These are phyloP conservation scores for Amphicarpaea edgeworthii DNA, from an alignment of 306 rosid genomes.

Conservation along the genomic window DNA sequence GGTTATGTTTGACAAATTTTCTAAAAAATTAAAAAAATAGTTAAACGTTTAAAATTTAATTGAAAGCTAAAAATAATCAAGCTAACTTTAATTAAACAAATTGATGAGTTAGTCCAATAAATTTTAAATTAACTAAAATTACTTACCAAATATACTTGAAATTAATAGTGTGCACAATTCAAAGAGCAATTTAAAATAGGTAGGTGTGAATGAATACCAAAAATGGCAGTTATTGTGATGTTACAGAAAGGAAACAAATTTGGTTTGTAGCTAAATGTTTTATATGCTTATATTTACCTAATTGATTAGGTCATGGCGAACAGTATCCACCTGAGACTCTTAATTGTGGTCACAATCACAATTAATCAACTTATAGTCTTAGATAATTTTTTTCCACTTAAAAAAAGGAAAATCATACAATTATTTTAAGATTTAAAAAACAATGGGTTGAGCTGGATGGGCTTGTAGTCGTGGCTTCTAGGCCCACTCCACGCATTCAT, in stretches of 20 bases:
- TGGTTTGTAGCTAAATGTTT: background rate
- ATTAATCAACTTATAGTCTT: background rate
- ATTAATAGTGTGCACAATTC: background rate
- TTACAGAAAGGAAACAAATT: background rate
- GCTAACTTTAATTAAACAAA: too few species aligned
- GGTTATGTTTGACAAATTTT: too few species aligned
- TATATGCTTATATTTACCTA: slow-evolving; percentile 22
- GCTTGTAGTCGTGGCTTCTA: background rate
- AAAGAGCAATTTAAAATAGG: background rate
- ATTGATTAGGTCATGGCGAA: slow-evolving; percentile 13
- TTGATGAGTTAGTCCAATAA: too few species aligned
- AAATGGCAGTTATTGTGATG: slow-evolving; percentile 22
- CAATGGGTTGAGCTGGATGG: slow-evolving; percentile 35
- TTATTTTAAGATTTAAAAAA: background rate
- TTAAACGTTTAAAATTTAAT: too few species aligned
- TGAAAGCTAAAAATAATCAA: too few species aligned
- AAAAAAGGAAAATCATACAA: background rate
- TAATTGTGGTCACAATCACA: slow-evolving; percentile 14
- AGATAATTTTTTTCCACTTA: background rate
- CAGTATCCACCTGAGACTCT: background rate
- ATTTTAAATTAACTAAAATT: background rate
- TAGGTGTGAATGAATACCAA: background rate
- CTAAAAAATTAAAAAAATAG: too few species aligned
- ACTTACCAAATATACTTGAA: background rate
- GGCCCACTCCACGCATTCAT: too few species aligned